Base-by-base conservation (phyloP, 2,329 filamentous ascomycete genomes). In the Penicillium polonicum region DNA sequence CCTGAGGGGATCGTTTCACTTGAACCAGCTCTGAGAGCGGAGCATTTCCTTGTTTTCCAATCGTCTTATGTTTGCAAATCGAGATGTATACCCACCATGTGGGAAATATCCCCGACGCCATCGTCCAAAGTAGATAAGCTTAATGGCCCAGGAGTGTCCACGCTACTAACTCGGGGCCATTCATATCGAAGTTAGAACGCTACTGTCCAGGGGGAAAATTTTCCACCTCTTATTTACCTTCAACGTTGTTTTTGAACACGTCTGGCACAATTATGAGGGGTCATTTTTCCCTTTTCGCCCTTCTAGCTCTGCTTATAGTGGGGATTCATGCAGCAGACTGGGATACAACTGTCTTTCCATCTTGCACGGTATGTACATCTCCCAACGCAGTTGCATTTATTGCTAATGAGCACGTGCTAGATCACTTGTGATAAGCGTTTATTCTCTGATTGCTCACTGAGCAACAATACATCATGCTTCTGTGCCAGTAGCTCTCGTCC, bases 371-470 rank as follows among this genome's bases (percentile, higher is more conserved):
- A 48, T 8, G 55, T 52, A 25, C 13, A 39, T 12, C 15, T 27
- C 13, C 7, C 10, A 7, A 12, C 3, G 9, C 2, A 31, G 2
- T 1, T 9, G 21, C 10, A 4, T 21, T 15, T 29, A 23, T 15
- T 36, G 8, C 58, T 62, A 38, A 62, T 48, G 6, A 10, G 2
- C 17, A 23, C 36, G 17, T 35, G 13, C 10, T 27, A 60, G 59
- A 21, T 52, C 12, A 35, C 29, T 5, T 62, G 60, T 43, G 33
- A 62, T 35, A 46, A 46, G 5, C 33, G 36, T n/a, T 44, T 61
- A 13, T 57, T 49, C 19, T 49, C 58, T 4, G 48, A 48, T n/a
- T 63, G 61, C 36, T 63, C 61, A 10, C 42, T 63, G 23, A 50
- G 8, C 41, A 51, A 39, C 21, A 42, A 56, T 25, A 52, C 23